Evolutionary conservation across 129 eudicot genomes (phyloP).

Genomic region (Escallonia herrerae): DNA sequence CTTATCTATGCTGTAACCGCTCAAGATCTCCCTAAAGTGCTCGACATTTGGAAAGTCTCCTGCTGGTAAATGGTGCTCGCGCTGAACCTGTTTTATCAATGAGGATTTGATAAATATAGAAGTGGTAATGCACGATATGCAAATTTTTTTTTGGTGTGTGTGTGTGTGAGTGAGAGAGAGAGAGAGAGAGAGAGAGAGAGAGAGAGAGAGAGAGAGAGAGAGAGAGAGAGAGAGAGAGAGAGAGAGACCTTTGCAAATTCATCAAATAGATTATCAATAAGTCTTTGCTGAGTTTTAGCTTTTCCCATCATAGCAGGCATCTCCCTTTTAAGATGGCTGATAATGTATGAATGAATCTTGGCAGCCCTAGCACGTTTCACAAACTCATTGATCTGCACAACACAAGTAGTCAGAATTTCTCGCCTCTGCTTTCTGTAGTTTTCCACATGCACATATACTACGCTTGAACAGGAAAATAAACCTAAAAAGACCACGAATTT

Average conservation of each 20-base stretch:
- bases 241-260: slow-evolving; percentile 76
- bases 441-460: background rate
- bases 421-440: background rate
- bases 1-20: slow-evolving; percentile 77
- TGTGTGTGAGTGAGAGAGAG: too few species aligned
- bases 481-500: background rate
- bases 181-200: too few species aligned
- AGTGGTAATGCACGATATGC: too few species aligned
- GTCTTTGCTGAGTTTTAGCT: slow-evolving; percentile 77
- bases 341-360: slow-evolving; percentile 89
- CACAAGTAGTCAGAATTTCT: background rate
- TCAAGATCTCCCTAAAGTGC: slow-evolving; percentile 49
- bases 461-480: background rate
- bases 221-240: slow-evolving; percentile 8
- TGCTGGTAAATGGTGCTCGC: slow-evolving; percentile 69
- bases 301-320: slow-evolving; percentile 97
- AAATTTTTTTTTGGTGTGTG: too few species aligned
- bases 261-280: slow-evolving; percentile 59
- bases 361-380: slow-evolving; percentile 98
- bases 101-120: background rate
- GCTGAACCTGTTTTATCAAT: slow-evolving; percentile 48
- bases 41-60: slow-evolving; percentile 92
- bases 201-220: too few species aligned
- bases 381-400: slow-evolving; percentile 80
- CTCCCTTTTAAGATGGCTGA: slow-evolving; percentile 82